Conservation (phyloP, 2,329 filamentous ascomycete species). For the Penicillium nordicum region DNA sequence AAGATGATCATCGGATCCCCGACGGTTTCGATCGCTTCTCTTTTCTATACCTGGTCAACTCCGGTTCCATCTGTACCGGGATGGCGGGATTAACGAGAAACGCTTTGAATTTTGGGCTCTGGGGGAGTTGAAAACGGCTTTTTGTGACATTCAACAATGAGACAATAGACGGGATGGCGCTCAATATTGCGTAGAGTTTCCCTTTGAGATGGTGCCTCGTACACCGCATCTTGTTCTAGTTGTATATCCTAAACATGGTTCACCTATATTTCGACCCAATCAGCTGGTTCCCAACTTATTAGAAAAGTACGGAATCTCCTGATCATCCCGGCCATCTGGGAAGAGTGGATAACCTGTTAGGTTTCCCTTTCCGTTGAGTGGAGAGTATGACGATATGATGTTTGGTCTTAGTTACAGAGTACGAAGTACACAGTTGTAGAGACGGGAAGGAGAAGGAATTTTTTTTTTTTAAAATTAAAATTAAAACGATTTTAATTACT, state of each 20-base stretch:
- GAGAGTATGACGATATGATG: slow-evolving; percentile 4
- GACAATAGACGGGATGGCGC: not conserved
- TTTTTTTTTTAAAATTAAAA: not conserved
- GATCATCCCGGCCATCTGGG: slow-evolving; percentile 6
- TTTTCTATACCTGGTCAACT: not conserved
- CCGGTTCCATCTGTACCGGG: not conserved
- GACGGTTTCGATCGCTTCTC: slow-evolving; percentile 5
- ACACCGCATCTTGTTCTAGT: slow-evolving; percentile 3
- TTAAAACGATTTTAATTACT: not conserved
- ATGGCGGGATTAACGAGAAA: not conserved
- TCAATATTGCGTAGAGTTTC: not conserved
- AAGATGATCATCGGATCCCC: slow-evolving; percentile 16
- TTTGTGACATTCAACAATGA: not conserved
- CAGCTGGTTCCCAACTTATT: slow-evolving; percentile 4
- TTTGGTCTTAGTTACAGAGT: not conserved
- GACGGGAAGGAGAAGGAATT: not conserved
- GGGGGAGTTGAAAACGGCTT: not conserved
- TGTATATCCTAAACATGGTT: not conserved
- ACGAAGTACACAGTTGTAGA: not conserved
- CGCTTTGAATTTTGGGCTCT: not conserved
- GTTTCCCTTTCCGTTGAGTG: slow-evolving; percentile 1
- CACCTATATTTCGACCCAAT: not conserved
- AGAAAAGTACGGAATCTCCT: slow-evolving; percentile 1
- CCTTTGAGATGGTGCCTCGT: not conserved
- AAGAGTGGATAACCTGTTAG: slow-evolving; percentile 5